These are phyloP conservation scores for Arctium lappa DNA, from an alignment of 129 eudicot genomes.

Conservation along the genomic window DNA sequence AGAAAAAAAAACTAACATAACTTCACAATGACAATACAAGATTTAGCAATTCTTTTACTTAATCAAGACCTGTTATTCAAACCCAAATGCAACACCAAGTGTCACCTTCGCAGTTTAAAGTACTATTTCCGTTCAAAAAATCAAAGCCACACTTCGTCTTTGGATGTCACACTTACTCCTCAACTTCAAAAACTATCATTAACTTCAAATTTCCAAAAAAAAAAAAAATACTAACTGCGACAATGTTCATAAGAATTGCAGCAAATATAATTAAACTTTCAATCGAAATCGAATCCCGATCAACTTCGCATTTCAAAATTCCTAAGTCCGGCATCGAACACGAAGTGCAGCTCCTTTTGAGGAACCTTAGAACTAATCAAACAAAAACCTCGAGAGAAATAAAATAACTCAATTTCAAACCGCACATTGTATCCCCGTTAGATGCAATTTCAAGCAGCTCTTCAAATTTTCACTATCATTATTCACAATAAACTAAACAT, in stretches of 20 bases:
- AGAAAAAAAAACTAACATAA: not conserved
- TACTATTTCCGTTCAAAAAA: not conserved
- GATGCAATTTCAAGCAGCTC: slow-evolving; percentile 19
- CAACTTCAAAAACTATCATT: not conserved
- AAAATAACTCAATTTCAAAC: slow-evolving; percentile 10
- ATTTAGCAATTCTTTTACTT: slow-evolving; percentile 12
- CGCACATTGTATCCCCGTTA: slow-evolving; percentile 20
- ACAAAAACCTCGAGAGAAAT: not conserved
- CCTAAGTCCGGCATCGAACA: slow-evolving; percentile 8
- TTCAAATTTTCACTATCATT: not conserved
- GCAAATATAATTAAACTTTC: not conserved
- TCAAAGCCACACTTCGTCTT: not conserved
- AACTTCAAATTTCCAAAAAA: not conserved
- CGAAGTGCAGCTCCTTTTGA: slow-evolving; percentile 19
- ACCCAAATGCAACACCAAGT: slow-evolving; percentile 12
- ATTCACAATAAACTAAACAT: not conserved
- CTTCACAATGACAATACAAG: slow-evolving; percentile 1
- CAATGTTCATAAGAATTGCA: not conserved
- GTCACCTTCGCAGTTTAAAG: slow-evolving; percentile 9
- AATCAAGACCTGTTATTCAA: slow-evolving; percentile 19
- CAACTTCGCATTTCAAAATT: slow-evolving; percentile 13
- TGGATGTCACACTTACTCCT: not conserved
- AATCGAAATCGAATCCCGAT: slow-evolving; percentile 4
- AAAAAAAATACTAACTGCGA: not conserved
- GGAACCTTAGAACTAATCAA: not conserved